A percentile compares a stretch with the other conserved stretches of the same genome.
Evolutionary conservation across 768 basidiomycete genomes (phyloP).

Genomic region (Phanerochaete carnosa): DNA sequence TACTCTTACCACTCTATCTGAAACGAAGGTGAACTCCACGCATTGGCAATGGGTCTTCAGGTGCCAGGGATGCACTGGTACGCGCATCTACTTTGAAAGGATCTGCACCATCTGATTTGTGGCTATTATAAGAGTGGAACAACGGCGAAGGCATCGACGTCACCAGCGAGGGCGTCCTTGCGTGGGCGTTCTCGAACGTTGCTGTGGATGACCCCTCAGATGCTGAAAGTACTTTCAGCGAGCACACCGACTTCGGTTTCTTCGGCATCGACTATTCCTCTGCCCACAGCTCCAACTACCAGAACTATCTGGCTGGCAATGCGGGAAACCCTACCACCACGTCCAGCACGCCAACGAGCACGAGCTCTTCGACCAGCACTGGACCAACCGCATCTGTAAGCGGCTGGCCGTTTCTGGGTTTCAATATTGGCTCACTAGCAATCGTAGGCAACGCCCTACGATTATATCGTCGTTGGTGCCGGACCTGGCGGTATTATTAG

Average conservation of each 20-base stretch:
- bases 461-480: slow-evolving; percentile 52
- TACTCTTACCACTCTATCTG: slow-evolving; percentile 47
- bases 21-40: slow-evolving; percentile 50
- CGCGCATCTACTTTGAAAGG: slow-evolving; percentile 15
- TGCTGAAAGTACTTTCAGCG: slow-evolving; percentile 46
- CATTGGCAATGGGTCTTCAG: slow-evolving; percentile 69
- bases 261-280: slow-evolving; percentile 51
- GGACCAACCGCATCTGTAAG: slow-evolving; percentile 32
- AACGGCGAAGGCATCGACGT: slow-evolving; percentile 35
- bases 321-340: slow-evolving; percentile 29
- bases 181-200: slow-evolving; percentile 46
- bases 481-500: slow-evolving; percentile 58
- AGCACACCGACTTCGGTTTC: slow-evolving; percentile 65
- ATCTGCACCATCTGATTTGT: not conserved
- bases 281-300: slow-evolving; percentile 43
- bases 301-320: slow-evolving; percentile 47
- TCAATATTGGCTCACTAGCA: not conserved
- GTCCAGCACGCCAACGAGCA: slow-evolving; percentile 28
- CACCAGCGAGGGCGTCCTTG: slow-evolving; percentile 37
- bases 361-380: slow-evolving; percentile 30
- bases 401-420: not conserved
- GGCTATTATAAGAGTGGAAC: slow-evolving; percentile 33
- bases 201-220: slow-evolving; percentile 48
- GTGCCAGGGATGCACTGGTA: slow-evolving; percentile 64
- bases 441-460: slow-evolving; percentile 34